phyloP scores from a whole-genome alignment of 371 early-diverging fungal genomes.

The Mycotypha africana region DNA sequence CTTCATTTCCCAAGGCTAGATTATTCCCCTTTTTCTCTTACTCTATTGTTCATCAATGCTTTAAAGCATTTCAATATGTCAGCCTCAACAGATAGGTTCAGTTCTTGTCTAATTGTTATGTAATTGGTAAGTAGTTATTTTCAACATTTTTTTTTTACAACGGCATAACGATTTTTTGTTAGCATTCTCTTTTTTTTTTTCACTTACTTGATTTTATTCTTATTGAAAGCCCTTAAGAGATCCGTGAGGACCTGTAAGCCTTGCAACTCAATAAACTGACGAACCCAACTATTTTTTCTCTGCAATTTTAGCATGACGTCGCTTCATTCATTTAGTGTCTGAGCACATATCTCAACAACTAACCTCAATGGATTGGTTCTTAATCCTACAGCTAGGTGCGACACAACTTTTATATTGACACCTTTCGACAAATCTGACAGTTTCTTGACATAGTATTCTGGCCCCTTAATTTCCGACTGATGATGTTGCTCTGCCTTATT shows the following conservation, averaged over 20 bases:
- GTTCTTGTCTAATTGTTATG: slow-evolving; percentile 53
- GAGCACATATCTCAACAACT: slow-evolving; percentile 1
- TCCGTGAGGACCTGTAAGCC: slow-evolving; percentile 65
- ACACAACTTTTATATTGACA: slow-evolving; percentile 48
- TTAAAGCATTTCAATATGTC: slow-evolving; percentile 80
- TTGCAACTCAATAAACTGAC: slow-evolving; percentile 66
- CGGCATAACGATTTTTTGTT: neutral
- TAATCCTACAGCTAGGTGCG: slow-evolving; percentile 57
- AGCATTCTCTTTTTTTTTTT: neutral
- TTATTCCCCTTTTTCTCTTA: too few species aligned
- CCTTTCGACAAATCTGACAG: slow-evolving; percentile 48
- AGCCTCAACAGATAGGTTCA: slow-evolving; percentile 63
- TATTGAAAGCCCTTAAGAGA: slow-evolving; percentile 48
- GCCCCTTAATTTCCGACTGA: slow-evolving; percentile 45
- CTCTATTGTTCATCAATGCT: slow-evolving; percentile 67
- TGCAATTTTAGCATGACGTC: neutral
- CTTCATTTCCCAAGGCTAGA: neutral
- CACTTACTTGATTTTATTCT: slow-evolving; percentile 35
- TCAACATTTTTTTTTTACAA: too few species aligned
- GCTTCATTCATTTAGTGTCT: neutral
- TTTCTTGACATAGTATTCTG: slow-evolving; percentile 59
- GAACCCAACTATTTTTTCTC: slow-evolving; percentile 41
- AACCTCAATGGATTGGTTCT: slow-evolving; percentile 77
- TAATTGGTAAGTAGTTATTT: too few species aligned
- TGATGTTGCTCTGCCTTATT: slow-evolving; percentile 22